phyloP scores from a whole-genome alignment of 2,329 filamentous ascomycete genomes.

The Podosphaera xanthii region DNA sequence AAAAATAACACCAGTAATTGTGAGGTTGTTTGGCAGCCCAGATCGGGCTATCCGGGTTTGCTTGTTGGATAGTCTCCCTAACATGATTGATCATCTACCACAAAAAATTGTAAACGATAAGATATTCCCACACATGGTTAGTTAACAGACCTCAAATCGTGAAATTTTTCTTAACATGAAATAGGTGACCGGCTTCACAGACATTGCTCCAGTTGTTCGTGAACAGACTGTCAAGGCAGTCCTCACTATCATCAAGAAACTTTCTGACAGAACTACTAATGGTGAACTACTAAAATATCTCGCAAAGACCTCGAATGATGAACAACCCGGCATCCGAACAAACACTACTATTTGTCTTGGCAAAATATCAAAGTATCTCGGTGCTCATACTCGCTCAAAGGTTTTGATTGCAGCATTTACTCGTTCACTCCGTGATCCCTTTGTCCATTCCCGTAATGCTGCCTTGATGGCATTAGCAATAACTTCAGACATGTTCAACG shows the following conservation, averaged over 20 bases:
- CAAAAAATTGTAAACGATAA: conserved; percentile 87
- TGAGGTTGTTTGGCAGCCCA: conserved; percentile 73
- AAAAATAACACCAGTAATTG: conserved; percentile 63
- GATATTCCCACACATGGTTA: conserved; percentile 81
- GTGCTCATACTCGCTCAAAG: conserved; percentile 56
- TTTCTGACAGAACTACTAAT: conserved; percentile 82
- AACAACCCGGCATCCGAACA: conserved; percentile 88
- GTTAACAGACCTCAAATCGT: conserved; percentile 7
- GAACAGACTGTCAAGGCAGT: conserved; percentile 95
- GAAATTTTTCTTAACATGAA: conserved; percentile 5
- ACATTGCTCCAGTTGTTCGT: conserved; percentile 70
- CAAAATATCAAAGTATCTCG: conserved; percentile 81
- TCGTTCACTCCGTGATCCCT: conserved; percentile 73
- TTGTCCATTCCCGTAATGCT: conserved; percentile 81
- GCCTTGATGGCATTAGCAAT: conserved; percentile 67
- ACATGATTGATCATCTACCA: conserved; percentile 76
- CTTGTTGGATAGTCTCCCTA: conserved; percentile 63
- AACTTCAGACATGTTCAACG: conserved; percentile 65
- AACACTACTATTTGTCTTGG: conserved; percentile 96
- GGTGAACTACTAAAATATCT: conserved; percentile 77
- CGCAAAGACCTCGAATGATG: conserved; percentile 90
- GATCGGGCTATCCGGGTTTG: conserved; percentile 84
- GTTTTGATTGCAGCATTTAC: conserved; percentile 85
- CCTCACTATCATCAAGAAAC: conserved; percentile 62
- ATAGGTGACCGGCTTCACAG: conserved; percentile 81